Evolutionary conservation across 108 stramenopile species (phyloP).

Genomic region (Cyclotella sp.): DNA sequence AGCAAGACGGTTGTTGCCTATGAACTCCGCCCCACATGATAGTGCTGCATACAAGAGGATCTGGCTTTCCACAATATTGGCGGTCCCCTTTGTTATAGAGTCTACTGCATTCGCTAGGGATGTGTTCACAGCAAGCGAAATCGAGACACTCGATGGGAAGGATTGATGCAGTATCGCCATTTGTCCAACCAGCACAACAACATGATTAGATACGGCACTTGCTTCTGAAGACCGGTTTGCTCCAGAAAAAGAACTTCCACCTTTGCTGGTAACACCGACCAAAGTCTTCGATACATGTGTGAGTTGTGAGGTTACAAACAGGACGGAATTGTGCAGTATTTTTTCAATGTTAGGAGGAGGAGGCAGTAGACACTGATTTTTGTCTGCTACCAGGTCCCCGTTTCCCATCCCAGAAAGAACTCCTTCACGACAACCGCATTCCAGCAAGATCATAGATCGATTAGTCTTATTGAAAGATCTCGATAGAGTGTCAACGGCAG

Average conservation of each 20-base stretch:
- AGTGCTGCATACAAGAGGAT: slow-evolving; percentile 68
- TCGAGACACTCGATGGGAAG: slow-evolving; percentile 67
- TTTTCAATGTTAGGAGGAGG: slow-evolving; percentile 77
- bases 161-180: slow-evolving; percentile 58
- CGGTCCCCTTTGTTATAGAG: not conserved
- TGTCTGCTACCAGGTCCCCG: slow-evolving; percentile 75
- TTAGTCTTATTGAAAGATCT: slow-evolving; percentile 30
- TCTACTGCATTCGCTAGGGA: slow-evolving; percentile 35
- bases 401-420: slow-evolving; percentile 80
- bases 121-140: slow-evolving; percentile 51
- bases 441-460: slow-evolving; percentile 68
- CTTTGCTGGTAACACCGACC: not conserved
- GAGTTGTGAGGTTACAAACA: slow-evolving; percentile 68
- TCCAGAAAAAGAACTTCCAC: slow-evolving; percentile 22
- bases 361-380: slow-evolving; percentile 66
- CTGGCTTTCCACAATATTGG: slow-evolving; percentile 31
- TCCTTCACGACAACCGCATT: slow-evolving; percentile 69
- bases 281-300: slow-evolving; percentile 34
- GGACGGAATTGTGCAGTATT: slow-evolving; percentile 62
- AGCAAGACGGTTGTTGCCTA: slow-evolving; percentile 21
- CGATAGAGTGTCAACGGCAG: slow-evolving; percentile 29
- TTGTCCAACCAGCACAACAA: slow-evolving; percentile 57
- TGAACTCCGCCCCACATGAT: slow-evolving; percentile 65
- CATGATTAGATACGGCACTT: slow-evolving; percentile 45
- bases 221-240: slow-evolving; percentile 49